Evolutionary conservation across 129 eudicot species (phyloP), one percentile per base, ranked within the genome.

Genomic region (Apium graveolens): DNA sequence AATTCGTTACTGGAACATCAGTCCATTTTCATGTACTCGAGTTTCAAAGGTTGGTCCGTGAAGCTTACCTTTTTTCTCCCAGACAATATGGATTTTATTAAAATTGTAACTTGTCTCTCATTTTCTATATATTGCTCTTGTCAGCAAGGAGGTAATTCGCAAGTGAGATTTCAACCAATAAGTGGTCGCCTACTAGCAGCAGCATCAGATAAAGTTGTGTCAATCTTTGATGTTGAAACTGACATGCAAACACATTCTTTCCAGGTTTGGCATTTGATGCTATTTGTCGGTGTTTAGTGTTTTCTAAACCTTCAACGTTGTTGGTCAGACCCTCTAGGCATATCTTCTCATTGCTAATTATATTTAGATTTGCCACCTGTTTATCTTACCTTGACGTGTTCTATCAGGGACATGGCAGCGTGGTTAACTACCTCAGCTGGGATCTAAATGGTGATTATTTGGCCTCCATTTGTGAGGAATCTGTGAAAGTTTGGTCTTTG

Each of bases 101-200:
- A 46, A 24, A 9, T 38, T 21, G n/a, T n/a, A 31, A 77, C 35
- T 29, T 44, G 60, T n/a, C 32, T n/a, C 29, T n/a, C 74, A 16
- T 48, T 44, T n/a, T 62, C 41, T 70, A 53, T 76, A 60, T 65
- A 74, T 84, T 77, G 78, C 78, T 70, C 20, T 29, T 88, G 73
- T 83, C 68, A 91, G 90, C 93, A 96, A 93, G 90, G 93, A 46
- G 99, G 99, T 73, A 89, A 87, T 80, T 91, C 97, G 73, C 97
- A 90, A 87, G 97, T 96, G 85, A 86, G 99, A 81, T 96, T 96
- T 82, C 99, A 96, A 79, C 99, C 99, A 21, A 78, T 83, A 73
- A 89, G 79, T 12, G 99, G 99, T 39, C 88, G 86, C 79, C 86
- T 89, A 41, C 86, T 96, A 29, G 99, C 99, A 69, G 99, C 97